Evolutionary conservation across 108 stramenopile genomes (phyloP), one percentile per base, ranked within the genome.

Genomic region (Nitzschia putrida): DNA sequence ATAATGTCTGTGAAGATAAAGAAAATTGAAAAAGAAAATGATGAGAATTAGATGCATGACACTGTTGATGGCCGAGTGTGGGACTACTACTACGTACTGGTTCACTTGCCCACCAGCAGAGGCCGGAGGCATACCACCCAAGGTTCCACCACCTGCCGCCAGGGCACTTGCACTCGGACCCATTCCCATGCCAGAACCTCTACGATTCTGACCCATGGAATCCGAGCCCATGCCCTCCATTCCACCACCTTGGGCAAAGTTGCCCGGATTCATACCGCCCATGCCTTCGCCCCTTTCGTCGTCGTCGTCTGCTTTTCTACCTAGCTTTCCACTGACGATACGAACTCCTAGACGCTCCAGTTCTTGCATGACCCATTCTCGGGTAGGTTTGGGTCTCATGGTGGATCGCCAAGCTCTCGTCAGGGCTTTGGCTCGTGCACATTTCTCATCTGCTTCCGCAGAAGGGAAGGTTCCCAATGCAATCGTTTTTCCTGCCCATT

Each of bases 371-470:
- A 91, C 90, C 90, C 90, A 91, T 42, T 91, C 90, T 21, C 90
- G 57, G 1, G 81, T 82, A 18, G 90, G 90, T 69, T 91, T 91
- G 43, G 90, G 90, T 3, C 90, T 80, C 85, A 91, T 91, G 23
- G 87, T 91, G 9, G 81, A 83, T 9, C 90, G 72, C 90, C 90
- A 91, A 23, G 87, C 87, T 20, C 90, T 79, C 10, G 90, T 91
- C 43, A 91, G 50, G 10, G 87, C 87, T 64, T 91, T 91, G 73
- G 90, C 90, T 34, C 85, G 76, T 44, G 87, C 87, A 71, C 90
- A 91, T 79, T 91, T 91, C 53, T 91, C 90, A 52, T 91, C 90
- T 29, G 90, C 90, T 84, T 88, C 87, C 42, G 83, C 84, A n/a
- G 76, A 40, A 13, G 86, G 87, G 60, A 91, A 91, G 14, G 90